phyloP scores from a whole-genome alignment of 129 eudicot species.

The Daucus carota region DNA sequence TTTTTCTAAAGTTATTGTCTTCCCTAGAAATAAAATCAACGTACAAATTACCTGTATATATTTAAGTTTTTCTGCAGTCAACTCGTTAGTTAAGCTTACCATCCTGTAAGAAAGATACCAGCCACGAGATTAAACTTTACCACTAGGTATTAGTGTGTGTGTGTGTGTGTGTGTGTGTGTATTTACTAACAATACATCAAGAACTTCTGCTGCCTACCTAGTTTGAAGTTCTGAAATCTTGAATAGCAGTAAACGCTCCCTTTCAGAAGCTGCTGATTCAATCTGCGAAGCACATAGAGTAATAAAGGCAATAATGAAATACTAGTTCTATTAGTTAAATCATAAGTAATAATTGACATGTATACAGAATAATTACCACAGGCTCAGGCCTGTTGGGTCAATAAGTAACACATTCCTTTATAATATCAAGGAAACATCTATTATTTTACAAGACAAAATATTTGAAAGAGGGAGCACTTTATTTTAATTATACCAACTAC shows the following conservation, averaged over 20 bases:
- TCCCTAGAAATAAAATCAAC: neutral
- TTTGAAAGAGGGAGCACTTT: neutral
- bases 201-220: slow-evolving; percentile 33
- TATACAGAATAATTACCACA: neutral
- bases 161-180: too few species aligned
- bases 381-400: neutral
- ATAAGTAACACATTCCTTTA: neutral
- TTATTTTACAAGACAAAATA: neutral
- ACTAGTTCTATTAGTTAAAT: neutral
- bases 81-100: slow-evolving; percentile 72
- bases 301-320: neutral
- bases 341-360: neutral
- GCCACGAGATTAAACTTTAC: neutral
- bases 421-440: neutral
- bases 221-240: slow-evolving; percentile 89
- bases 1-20: neutral
- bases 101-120: slow-evolving; percentile 40
- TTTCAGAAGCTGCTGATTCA: slow-evolving; percentile 65
- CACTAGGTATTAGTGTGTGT: neutral
- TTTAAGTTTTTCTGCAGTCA: slow-evolving; percentile 73
- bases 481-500: neutral
- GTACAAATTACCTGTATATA: slow-evolving; percentile 55
- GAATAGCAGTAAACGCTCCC: slow-evolving; percentile 68
- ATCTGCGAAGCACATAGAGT: slow-evolving; percentile 32
- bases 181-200: neutral